Conservation (phyloP, 2,329 filamentous ascomycete species). For the Venturiaceae sp. region DNA sequence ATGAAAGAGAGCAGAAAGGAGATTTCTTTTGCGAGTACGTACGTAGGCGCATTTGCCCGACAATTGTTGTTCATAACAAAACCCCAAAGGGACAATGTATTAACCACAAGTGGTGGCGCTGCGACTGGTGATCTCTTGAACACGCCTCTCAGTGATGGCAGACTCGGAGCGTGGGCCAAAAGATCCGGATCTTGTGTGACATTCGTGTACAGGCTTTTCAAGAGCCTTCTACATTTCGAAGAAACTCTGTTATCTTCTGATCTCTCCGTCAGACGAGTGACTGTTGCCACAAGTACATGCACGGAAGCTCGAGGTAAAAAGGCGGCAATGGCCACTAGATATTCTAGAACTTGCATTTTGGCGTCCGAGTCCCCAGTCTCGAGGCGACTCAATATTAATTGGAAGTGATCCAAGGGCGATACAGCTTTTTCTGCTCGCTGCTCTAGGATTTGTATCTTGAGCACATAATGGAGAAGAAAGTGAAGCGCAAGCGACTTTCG, state of each 20-base stretch:
- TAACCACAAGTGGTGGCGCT: background rate
- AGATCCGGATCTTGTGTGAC: background rate
- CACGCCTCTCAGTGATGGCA: background rate
- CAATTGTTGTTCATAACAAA: background rate
- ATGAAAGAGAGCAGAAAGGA: background rate
- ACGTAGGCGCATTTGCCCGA: background rate
- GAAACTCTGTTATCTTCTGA: background rate
- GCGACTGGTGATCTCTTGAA: background rate
- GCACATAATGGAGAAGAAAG: background rate
- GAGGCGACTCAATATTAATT: background rate
- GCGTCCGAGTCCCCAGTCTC: background rate
- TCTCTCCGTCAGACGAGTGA: conserved; percentile 9
- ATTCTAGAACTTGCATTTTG: background rate
- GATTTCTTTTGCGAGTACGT: background rate
- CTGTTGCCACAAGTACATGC: conserved; percentile 3
- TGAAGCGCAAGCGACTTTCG: background rate
- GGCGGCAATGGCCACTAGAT: background rate
- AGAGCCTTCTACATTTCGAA: background rate
- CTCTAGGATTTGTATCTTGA: background rate
- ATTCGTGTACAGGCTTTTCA: background rate
- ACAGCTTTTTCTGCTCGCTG: background rate
- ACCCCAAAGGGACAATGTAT: conserved; percentile 2
- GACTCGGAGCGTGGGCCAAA: background rate
- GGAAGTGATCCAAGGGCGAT: background rate
- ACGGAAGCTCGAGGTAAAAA: background rate